phyloP scores from a whole-genome alignment of 129 eudicot genomes.

The Calendula officinalis region DNA sequence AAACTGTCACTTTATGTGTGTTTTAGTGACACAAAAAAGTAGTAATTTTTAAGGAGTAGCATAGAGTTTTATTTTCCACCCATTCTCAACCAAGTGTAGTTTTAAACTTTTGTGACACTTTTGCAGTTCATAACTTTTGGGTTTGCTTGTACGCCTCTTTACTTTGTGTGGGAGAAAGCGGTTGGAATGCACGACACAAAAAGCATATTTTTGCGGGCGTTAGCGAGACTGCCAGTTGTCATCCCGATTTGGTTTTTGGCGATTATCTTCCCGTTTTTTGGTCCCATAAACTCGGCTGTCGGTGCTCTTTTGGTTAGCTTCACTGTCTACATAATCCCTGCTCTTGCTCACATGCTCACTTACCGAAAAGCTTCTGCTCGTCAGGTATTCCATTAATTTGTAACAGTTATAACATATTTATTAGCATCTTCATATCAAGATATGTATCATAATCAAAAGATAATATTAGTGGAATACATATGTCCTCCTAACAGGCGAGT shows the following conservation, averaged over 20 bases:
- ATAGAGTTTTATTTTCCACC: too few relatives aligned
- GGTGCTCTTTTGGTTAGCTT: constrained; percentile 80
- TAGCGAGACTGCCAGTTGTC: constrained; percentile 66
- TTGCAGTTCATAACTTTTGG: constrained; percentile 79
- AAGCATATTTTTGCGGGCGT: constrained; percentile 67
- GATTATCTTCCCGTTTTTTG: constrained; percentile 72
- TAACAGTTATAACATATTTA: background rate
- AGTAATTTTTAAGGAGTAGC: too few relatives aligned
- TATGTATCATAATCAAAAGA: too few relatives aligned
- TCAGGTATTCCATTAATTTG: constrained; percentile 39
- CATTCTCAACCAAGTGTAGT: too few relatives aligned
- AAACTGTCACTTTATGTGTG: too few relatives aligned
- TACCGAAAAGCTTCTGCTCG: constrained; percentile 62
- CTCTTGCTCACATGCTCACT: constrained; percentile 80
- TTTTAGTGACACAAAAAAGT: too few relatives aligned
- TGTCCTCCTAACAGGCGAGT: too few relatives aligned
- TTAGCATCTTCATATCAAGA: background rate
- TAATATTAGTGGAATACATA: too few relatives aligned
- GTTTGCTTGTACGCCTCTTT: constrained; percentile 72
- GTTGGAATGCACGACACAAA: constrained; percentile 70
- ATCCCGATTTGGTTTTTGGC: constrained; percentile 73
- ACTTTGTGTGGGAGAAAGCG: constrained; percentile 78
- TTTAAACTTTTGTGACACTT: too few relatives aligned
- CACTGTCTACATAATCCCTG: constrained; percentile 77
- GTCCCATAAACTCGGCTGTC: constrained; percentile 76